Conservation (phyloP, 2,329 filamentous ascomycete genomes). For the Decorospora gaudefroyi region DNA sequence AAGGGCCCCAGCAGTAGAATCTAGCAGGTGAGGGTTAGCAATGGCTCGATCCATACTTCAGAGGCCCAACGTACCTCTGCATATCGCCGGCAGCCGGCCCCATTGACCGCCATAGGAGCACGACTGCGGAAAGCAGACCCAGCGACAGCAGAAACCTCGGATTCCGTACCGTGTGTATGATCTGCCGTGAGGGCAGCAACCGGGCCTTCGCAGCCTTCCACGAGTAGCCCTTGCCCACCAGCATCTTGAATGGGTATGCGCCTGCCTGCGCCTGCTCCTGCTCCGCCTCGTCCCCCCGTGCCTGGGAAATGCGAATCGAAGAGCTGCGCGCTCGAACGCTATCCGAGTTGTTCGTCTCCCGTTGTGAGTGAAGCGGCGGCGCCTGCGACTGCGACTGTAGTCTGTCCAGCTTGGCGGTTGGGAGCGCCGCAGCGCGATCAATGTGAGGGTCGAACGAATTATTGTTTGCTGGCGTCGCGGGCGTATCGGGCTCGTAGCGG, state of each 20-base stretch:
- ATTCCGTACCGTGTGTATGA: slow-evolving; percentile 66
- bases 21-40: slow-evolving; percentile 56
- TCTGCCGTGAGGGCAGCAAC: slow-evolving; percentile 74
- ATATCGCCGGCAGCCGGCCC: slow-evolving; percentile 80
- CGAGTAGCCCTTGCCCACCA: slow-evolving; percentile 84
- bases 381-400: slow-evolving; percentile 27
- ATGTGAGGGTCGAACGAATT: slow-evolving; percentile 2
- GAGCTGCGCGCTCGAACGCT: slow-evolving; percentile 38
- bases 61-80: slow-evolving; percentile 70
- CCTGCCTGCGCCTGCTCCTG: slow-evolving; percentile 24
- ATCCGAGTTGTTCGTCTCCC: slow-evolving; percentile 33
- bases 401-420: slow-evolving; percentile 37
- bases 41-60: background rate
- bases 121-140: slow-evolving; percentile 68
- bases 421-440: slow-evolving; percentile 18
- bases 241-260: slow-evolving; percentile 60
- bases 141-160: slow-evolving; percentile 78
- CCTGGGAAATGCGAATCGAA: slow-evolving; percentile 42
- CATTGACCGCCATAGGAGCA: slow-evolving; percentile 88
- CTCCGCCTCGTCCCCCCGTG: slow-evolving; percentile 33
- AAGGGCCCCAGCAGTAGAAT: slow-evolving; percentile 96
- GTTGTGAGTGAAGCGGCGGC: slow-evolving; percentile 37
- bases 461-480: slow-evolving; percentile 11
- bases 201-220: slow-evolving; percentile 88
- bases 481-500: slow-evolving; percentile 4